Conservation (phyloP, 306 rosid species). For the Cicer pinnatifidum region DNA sequence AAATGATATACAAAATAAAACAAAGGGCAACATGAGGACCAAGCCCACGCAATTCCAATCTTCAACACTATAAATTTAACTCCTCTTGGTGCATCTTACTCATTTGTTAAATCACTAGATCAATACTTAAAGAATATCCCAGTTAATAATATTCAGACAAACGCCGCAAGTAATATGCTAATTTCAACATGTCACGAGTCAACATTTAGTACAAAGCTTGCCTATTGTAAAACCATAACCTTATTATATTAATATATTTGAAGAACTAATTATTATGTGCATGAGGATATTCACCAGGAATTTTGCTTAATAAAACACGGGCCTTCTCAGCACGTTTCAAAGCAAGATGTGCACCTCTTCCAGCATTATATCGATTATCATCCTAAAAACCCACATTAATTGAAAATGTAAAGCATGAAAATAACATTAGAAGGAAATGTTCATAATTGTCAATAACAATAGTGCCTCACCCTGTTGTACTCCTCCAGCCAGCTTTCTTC, state of each 20-base stretch:
- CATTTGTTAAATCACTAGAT: neutral
- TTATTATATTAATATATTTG: slow-evolving; percentile 18
- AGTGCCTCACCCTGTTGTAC: slow-evolving; percentile 66
- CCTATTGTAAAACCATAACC: slow-evolving; percentile 14
- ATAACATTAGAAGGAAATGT: slow-evolving; percentile 9
- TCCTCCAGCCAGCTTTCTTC: slow-evolving; percentile 95
- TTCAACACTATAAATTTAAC: slow-evolving; percentile 10
- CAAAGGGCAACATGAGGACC: neutral
- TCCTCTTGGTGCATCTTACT: neutral
- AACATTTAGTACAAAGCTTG: slow-evolving; percentile 12
- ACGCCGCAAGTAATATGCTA: neutral
- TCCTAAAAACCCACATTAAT: slow-evolving; percentile 53
- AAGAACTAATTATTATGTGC: slow-evolving; percentile 9
- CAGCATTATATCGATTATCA: slow-evolving; percentile 76
- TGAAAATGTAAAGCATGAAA: slow-evolving; percentile 14
- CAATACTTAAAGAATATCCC: neutral
- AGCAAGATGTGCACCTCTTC: slow-evolving; percentile 75
- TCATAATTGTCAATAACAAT: neutral
- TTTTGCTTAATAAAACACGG: slow-evolving; percentile 64
- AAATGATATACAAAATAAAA: slow-evolving; percentile 5
- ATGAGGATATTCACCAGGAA: slow-evolving; percentile 58
- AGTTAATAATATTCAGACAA: neutral
- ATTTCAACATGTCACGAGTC: slow-evolving; percentile 3
- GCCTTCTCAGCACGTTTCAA: slow-evolving; percentile 84
- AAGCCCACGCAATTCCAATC: neutral